Evolutionary conservation across 2,329 filamentous ascomycete species (phyloP).

Genomic region (Aspergillus carbonarius): DNA sequence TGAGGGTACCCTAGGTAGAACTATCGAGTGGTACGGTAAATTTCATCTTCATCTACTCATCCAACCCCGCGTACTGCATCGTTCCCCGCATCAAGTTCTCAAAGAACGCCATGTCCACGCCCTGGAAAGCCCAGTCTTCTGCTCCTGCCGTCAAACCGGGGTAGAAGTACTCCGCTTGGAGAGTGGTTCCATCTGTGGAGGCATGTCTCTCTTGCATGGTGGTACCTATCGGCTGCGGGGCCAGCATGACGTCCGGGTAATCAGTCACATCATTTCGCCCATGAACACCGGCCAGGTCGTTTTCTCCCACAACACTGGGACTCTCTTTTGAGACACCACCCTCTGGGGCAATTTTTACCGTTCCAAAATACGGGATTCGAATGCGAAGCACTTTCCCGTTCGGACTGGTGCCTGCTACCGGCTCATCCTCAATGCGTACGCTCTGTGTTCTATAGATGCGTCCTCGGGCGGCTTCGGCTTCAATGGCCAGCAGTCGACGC

Average conservation of each 20-base stretch:
- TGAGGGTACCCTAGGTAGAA: no score
- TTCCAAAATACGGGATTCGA: slow-evolving; percentile 46
- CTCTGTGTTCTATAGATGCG: slow-evolving; percentile 5
- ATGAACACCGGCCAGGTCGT: not conserved
- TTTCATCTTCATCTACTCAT: no score
- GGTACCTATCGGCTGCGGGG: no score
- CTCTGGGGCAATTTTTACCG: slow-evolving; percentile 35
- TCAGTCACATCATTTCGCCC: not conserved
- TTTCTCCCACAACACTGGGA: not conserved
- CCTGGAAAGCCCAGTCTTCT: slow-evolving; percentile 10
- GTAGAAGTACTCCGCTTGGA: not conserved
- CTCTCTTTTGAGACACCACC: not conserved
- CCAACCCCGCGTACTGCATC: no score
- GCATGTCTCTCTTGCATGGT: not conserved
- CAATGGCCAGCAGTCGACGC: slow-evolving; percentile 18
- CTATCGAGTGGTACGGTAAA: no score
- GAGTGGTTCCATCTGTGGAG: not conserved
- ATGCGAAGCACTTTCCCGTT: slow-evolving; percentile 32
- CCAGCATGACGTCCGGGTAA: not conserved
- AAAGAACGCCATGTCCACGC: slow-evolving; percentile 10
- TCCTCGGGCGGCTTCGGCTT: slow-evolving; percentile 10
- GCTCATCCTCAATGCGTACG: not conserved
- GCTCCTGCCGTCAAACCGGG: not conserved
- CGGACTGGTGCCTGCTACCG: not conserved
- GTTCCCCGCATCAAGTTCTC: not conserved